A percentile compares a stretch with the other conserved stretches of the same genome.
phyloP scores from a whole-genome alignment of 306 rosid species.

The Pterocarpus santalinus region DNA sequence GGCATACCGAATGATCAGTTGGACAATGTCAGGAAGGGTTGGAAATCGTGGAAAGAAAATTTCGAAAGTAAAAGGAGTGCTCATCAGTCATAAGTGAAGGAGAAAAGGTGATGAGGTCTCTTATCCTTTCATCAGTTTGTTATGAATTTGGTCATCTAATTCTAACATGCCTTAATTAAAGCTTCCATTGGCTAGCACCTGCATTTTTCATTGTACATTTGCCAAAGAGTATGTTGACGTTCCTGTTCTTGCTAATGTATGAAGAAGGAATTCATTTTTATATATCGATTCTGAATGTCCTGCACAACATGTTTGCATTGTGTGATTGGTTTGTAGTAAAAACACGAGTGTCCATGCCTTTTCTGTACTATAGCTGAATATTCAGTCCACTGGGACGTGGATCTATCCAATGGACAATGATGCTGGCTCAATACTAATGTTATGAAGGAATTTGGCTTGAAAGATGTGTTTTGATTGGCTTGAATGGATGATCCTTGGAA shows the following conservation, averaged over 20 bases:
- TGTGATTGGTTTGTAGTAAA: conserved; percentile 2
- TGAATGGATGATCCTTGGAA: background rate
- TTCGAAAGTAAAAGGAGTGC: conserved; percentile 26
- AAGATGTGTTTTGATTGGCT: conserved; percentile 33
- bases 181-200: conserved; percentile 36
- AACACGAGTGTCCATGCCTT: background rate
- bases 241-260: background rate
- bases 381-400: conserved; percentile 14
- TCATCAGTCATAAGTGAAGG: conserved; percentile 41
- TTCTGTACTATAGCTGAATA: background rate
- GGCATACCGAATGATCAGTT: conserved; percentile 72
- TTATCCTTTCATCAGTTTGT: conserved; percentile 18
- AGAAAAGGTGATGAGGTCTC: conserved; percentile 41
- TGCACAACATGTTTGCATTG: background rate
- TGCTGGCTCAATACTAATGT: background rate
- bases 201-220: background rate
- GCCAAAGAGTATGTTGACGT: background rate
- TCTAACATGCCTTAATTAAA: background rate
- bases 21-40: conserved; percentile 73
- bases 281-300: background rate
- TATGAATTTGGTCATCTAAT: conserved; percentile 24
- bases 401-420: conserved; percentile 32
- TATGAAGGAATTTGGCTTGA: conserved; percentile 19
- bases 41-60: conserved; percentile 71
- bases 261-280: background rate